Conservation (phyloP, 2,329 filamentous ascomycete species). For the Mycosphaerella arachidis region DNA sequence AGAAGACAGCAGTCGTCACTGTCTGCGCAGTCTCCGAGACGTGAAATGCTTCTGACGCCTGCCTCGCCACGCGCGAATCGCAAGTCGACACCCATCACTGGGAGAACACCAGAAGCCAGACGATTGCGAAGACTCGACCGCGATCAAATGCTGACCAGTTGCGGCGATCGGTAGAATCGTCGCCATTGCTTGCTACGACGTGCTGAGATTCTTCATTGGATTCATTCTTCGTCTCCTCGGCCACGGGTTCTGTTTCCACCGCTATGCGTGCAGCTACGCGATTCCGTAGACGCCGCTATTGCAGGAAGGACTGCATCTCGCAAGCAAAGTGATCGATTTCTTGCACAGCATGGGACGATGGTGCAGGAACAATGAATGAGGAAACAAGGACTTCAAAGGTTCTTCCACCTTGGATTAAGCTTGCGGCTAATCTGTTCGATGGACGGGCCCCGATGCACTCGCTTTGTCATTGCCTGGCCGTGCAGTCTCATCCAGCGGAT, state of each 20-base stretch:
- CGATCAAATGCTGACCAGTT: constrained; percentile 2
- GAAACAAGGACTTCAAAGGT: too few species aligned
- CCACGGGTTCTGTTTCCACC: not conserved
- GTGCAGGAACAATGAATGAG: not conserved
- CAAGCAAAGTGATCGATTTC: not conserved
- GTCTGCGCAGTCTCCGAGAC: constrained; percentile 4
- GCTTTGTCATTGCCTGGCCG: not conserved
- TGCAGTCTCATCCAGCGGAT: not conserved
- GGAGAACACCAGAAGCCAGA: constrained; percentile 6
- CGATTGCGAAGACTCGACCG: not conserved
- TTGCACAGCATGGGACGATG: not conserved
- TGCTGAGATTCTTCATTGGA: not conserved
- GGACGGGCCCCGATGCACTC: not conserved
- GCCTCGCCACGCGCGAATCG: not conserved
- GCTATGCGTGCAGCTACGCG: not conserved
- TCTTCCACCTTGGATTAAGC: not conserved
- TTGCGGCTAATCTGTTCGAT: not conserved
- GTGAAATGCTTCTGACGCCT: not conserved
- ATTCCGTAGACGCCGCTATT: constrained; percentile 1
- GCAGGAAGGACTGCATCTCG: constrained; percentile 2
- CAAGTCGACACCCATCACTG: constrained; percentile 8
- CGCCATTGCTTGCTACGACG: not conserved
- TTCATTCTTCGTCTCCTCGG: not conserved
- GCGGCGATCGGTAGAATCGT: constrained; percentile 2
- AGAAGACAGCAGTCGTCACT: constrained; percentile 1